phyloP scores from a whole-genome alignment of 768 basidiomycete species.

The Kwoniella sp. region DNA sequence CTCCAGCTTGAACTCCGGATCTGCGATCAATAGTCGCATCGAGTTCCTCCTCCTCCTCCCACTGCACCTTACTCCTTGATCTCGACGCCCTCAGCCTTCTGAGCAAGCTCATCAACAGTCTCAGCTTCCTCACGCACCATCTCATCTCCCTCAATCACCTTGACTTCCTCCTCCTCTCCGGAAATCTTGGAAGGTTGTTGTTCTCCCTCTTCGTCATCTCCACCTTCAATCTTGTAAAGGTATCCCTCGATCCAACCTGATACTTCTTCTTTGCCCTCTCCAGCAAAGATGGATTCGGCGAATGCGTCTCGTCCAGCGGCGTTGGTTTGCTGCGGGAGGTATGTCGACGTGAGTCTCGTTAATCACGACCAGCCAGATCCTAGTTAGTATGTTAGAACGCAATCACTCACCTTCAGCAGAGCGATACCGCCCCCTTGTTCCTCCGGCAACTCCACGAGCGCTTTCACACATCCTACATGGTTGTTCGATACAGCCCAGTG shows the following conservation, averaged over 20 bases:
- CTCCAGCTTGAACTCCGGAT: too few species aligned
- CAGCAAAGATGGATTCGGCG: slow-evolving; percentile 50
- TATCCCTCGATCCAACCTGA: slow-evolving; percentile 56
- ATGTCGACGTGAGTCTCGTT: too few species aligned
- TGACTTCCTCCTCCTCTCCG: slow-evolving; percentile 73
- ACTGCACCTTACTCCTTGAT: slow-evolving; percentile 24
- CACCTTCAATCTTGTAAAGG: slow-evolving; percentile 73
- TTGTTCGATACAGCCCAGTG: slow-evolving; percentile 90
- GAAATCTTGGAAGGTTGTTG: slow-evolving; percentile 68
- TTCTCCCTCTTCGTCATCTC: slow-evolving; percentile 69
- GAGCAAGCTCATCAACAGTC: slow-evolving; percentile 40
- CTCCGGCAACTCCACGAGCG: slow-evolving; percentile 48
- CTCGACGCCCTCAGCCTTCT: slow-evolving; percentile 32
- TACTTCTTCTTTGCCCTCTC: slow-evolving; percentile 55
- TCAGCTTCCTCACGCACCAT: slow-evolving; percentile 63
- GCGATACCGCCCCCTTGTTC: slow-evolving; percentile 52
- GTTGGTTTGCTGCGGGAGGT: slow-evolving; percentile 43
- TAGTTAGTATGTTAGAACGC: too few species aligned
- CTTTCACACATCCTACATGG: slow-evolving; percentile 62
- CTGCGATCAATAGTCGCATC: too few species aligned
- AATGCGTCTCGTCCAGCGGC: slow-evolving; percentile 51
- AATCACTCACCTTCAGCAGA: slow-evolving; percentile 51
- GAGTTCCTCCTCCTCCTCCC: too few species aligned
- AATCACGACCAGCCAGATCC: too few species aligned
- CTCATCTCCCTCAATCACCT: slow-evolving; percentile 81